Base-by-base conservation (phyloP, 805 yeast genomes). In the Schwanniomyces polymorphus region DNA sequence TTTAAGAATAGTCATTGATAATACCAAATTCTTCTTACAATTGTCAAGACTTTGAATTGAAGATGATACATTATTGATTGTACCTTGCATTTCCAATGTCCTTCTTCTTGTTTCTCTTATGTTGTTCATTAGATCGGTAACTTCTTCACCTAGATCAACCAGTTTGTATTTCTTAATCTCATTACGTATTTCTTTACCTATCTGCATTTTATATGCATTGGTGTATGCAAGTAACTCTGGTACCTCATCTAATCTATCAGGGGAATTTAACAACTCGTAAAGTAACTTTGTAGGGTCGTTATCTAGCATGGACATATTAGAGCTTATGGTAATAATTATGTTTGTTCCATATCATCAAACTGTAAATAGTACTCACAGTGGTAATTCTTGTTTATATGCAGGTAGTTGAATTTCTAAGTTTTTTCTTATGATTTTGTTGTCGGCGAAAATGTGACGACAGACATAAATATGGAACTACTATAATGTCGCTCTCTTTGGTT, bases 1-100 rank as follows among this genome's bases (percentile, higher is more conserved):
- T 58, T 92, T 88, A 54, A 92, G 74, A 31, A 91, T 83, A 1
- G 95, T 89, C 88, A 94, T 88, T 9, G 94, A 82, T 25, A 82
- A 74, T 1, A 90, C 91, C 42, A 94, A 71, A 63, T 94, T 94
- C 60, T 81, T 82, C 70, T 94, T 94, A 29, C 91, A 84, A 43
- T 80, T 81, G 65, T 94, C 98, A 49, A 94, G 74, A 18, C 76
- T 70, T 55, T 89, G 86, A 51, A 94, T 91, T 34, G 85, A 86
- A 4, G 80, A 74, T 0, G 97, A 92, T 80, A 90, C 86, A 3
- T 61, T 65, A 10, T 84, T 74, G 46, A 91, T 88, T 3, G 82
- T 76, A 4, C 64, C 50, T 49, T 86, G 90, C 0, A 95, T 86
- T 5, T 66, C 55, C 7, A 59, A 56, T 0, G 91, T 81, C 40